Evolutionary conservation across 768 basidiomycete species (phyloP).

Genomic region (Zangia roseola): DNA sequence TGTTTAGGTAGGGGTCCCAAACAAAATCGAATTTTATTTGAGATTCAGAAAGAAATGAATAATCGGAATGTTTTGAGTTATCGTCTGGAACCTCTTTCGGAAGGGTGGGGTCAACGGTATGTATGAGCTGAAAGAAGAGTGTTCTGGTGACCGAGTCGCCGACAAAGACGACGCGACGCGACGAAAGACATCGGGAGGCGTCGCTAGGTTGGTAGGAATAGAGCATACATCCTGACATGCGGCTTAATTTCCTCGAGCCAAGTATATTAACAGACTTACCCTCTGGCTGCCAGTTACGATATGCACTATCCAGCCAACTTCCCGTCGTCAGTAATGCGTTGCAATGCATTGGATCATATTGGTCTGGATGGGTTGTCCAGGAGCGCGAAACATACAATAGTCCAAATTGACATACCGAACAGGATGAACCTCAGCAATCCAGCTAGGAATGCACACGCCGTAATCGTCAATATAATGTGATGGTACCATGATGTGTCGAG

Average conservation of each 20-base stretch:
- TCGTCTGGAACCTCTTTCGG: slow-evolving; percentile 53
- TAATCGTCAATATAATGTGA: slow-evolving; percentile 39
- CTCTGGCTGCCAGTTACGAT: slow-evolving; percentile 84
- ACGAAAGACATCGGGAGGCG: slow-evolving; percentile 52
- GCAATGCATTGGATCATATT: slow-evolving; percentile 72
- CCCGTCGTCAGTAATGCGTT: slow-evolving; percentile 67
- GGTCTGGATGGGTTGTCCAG: slow-evolving; percentile 44
- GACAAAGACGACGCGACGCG: slow-evolving; percentile 66
- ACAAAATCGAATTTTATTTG: slow-evolving; percentile 56
- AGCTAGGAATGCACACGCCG: slow-evolving; percentile 40
- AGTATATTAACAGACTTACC: slow-evolving; percentile 42
- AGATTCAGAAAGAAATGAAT: slow-evolving; percentile 45
- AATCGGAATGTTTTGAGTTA: slow-evolving; percentile 68
- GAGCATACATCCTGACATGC: slow-evolving; percentile 72
- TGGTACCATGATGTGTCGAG: slow-evolving; percentile 53
- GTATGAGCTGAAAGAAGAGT: slow-evolving; percentile 74
- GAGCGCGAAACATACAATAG: slow-evolving; percentile 5
- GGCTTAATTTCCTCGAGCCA: slow-evolving; percentile 5
- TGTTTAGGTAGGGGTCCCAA: slow-evolving; percentile 91
- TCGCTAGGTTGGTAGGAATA: slow-evolving; percentile 59
- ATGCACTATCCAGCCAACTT: slow-evolving; percentile 69
- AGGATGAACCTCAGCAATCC: slow-evolving; percentile 45
- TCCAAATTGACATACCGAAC: slow-evolving; percentile 37
- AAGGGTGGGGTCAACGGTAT: slow-evolving; percentile 55
- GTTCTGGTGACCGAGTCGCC: slow-evolving; percentile 84